Conservation (phyloP, 306 rosid species). For the Vigna unguiculata region DNA sequence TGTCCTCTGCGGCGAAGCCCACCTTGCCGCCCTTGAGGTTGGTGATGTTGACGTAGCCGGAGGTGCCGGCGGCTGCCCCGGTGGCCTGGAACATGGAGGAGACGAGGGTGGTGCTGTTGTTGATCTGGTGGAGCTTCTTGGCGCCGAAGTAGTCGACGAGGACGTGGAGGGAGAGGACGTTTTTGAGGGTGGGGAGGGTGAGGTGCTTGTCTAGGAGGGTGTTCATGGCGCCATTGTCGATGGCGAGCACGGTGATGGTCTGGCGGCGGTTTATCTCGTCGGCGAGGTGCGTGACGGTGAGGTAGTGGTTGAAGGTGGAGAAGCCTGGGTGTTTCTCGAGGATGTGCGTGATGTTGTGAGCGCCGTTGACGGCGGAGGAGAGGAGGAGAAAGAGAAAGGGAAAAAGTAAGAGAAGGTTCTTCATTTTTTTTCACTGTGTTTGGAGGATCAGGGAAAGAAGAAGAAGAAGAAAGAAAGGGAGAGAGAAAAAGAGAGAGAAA, state of each 20-base stretch:
- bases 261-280: constrained; percentile 90
- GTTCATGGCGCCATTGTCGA: constrained; percentile 91
- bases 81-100: constrained; percentile 84
- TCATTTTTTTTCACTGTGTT: constrained; percentile 11
- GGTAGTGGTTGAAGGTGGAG: constrained; percentile 94
- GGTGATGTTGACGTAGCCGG: constrained; percentile 91
- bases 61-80: constrained; percentile 75
- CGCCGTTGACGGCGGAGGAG: constrained; percentile 49
- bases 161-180: constrained; percentile 88
- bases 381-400: constrained; percentile 42
- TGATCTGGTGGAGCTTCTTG: constrained; percentile 86
- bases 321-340: constrained; percentile 73
- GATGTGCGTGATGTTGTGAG: constrained; percentile 77
- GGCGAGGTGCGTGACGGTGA: constrained; percentile 86
- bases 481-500: too few relatives aligned
- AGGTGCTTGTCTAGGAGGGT: constrained; percentile 68
- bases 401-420: not conserved
- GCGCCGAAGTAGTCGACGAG: constrained; percentile 91
- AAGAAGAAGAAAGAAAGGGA: too few relatives aligned
- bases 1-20: constrained; percentile 75
- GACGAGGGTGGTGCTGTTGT: constrained; percentile 69
- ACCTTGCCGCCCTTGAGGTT: constrained; percentile 81
- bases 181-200: constrained; percentile 66
- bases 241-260: constrained; percentile 88
- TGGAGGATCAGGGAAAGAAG: not conserved